Evolutionary conservation across 495 filamentous ascomycete genomes (phyloP).

Genomic region (Hyphodiscus hymeniophilus): DNA sequence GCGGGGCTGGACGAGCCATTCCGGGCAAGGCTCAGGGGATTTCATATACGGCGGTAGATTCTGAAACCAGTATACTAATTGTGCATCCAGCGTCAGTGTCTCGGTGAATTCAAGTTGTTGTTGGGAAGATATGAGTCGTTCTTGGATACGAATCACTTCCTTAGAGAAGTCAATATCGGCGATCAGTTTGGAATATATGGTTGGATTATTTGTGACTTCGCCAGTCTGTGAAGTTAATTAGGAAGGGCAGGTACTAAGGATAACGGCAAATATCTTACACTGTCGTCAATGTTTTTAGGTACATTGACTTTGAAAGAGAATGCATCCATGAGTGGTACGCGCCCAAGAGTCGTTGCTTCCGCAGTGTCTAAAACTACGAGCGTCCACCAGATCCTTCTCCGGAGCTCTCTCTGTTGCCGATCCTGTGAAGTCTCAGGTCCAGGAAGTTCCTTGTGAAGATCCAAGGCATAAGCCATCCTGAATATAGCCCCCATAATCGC

Average conservation of each 20-base stretch:
- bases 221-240: not conserved
- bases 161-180: not conserved
- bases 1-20: not conserved
- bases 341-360: constrained; percentile 61
- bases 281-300: constrained; percentile 32
- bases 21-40: not conserved
- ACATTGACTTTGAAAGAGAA: constrained; percentile 64
- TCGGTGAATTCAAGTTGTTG: not conserved
- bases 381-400: constrained; percentile 67
- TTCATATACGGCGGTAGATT: not conserved
- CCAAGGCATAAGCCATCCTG: constrained; percentile 58
- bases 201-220: not conserved
- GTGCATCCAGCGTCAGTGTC: not conserved
- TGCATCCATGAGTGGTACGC: constrained; percentile 32
- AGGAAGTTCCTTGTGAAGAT: constrained; percentile 58
- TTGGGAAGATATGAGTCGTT: not conserved
- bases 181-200: not conserved
- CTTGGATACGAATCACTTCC: not conserved
- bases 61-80: not conserved
- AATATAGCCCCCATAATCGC: constrained; percentile 56
- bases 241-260: not conserved
- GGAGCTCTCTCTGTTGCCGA: constrained; percentile 38
- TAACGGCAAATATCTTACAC: not conserved
- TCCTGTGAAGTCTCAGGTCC: constrained; percentile 33
- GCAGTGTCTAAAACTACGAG: constrained; percentile 69